Evolutionary conservation across 352 stramenopile genomes (phyloP).

Genomic region (Pythium scleroteichum): DNA sequence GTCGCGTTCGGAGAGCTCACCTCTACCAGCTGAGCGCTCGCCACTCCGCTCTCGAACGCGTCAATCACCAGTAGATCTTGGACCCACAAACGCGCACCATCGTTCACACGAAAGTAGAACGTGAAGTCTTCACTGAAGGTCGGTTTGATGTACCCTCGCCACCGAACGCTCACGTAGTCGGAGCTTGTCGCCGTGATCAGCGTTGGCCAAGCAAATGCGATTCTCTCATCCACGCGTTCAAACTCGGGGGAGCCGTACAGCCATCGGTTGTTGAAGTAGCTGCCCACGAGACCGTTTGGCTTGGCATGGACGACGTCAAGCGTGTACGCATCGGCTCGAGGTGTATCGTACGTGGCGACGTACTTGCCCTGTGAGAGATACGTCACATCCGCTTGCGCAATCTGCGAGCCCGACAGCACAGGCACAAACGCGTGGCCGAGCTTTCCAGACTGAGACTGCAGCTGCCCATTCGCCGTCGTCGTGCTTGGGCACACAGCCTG

Average conservation of each 20-base stretch:
- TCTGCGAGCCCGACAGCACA: conserved; percentile 51
- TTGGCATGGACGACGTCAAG: conserved; percentile 78
- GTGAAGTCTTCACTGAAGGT: conserved; percentile 82
- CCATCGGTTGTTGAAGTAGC: conserved; percentile 97
- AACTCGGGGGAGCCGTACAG: conserved; percentile 85
- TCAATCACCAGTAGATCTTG: conserved; percentile 82
- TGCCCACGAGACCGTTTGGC: conserved; percentile 82
- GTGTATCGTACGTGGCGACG: conserved; percentile 86
- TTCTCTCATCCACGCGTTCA: conserved; percentile 79
- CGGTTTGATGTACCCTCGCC: conserved; percentile 87
- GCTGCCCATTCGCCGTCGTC: conserved; percentile 31
- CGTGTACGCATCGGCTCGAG: conserved; percentile 82
- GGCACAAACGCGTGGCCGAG: conserved; percentile 74
- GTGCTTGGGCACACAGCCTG: conserved; percentile 44
- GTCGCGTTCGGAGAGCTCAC: conserved; percentile 23
- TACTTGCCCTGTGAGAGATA: conserved; percentile 81
- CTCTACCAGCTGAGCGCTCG: conserved; percentile 11
- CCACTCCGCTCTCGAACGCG: conserved; percentile 63
- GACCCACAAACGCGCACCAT: conserved; percentile 86
- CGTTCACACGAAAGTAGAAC: conserved; percentile 82
- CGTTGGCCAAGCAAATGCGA: conserved; percentile 93
- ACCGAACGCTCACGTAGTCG: conserved; percentile 95
- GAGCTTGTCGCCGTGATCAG: conserved; percentile 89
- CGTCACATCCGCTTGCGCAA: conserved; percentile 59
- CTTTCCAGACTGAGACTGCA: conserved; percentile 24